Percentiles rank a stretch among this genome's conserved stretches.
phyloP scores from a whole-genome alignment of 768 basidiomycete genomes.

The Gloeopeniophorella convolvens region DNA sequence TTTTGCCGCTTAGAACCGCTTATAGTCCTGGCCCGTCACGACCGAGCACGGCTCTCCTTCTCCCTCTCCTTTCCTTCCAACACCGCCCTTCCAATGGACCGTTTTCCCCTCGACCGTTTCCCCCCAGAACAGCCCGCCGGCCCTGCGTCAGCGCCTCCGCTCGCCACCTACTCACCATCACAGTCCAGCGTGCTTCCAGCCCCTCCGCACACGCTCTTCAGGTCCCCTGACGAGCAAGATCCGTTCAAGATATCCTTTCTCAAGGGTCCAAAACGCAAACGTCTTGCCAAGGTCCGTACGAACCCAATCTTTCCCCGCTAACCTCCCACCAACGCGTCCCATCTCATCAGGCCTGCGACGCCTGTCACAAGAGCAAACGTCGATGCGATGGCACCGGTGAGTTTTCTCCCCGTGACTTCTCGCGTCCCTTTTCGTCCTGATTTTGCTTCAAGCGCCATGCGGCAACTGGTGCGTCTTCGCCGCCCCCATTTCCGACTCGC shows the following conservation, averaged over 20 bases:
- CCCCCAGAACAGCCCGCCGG: background rate
- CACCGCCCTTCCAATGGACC: slow-evolving; percentile 6
- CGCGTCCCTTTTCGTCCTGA: slow-evolving; percentile 5
- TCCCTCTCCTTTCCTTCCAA: background rate
- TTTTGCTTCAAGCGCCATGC: slow-evolving; percentile 51
- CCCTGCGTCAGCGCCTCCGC: background rate
- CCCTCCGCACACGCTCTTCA: slow-evolving; percentile 8
- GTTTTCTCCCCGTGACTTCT: slow-evolving; percentile 25
- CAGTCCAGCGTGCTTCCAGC: slow-evolving; percentile 1
- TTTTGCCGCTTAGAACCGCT: slow-evolving; percentile 13
- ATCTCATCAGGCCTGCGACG: slow-evolving; percentile 57
- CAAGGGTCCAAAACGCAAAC: slow-evolving; percentile 48
- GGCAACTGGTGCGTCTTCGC: slow-evolving; percentile 59
- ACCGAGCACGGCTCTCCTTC: background rate
- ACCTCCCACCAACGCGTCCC: background rate
- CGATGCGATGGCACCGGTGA: slow-evolving; percentile 76
- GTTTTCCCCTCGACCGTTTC: slow-evolving; percentile 6
- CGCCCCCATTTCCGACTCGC: slow-evolving; percentile 7
- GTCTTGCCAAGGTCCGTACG: slow-evolving; percentile 41
- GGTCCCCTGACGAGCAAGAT: slow-evolving; percentile 24
- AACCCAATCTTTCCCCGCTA: background rate
- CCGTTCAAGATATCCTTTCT: slow-evolving; percentile 37
- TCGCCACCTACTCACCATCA: background rate
- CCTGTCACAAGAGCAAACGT: slow-evolving; percentile 80
- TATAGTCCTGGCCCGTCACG: slow-evolving; percentile 15